Conservation (phyloP, 164 flowering plant genomes). For the Kalanchoe fedtschenkoi region DNA sequence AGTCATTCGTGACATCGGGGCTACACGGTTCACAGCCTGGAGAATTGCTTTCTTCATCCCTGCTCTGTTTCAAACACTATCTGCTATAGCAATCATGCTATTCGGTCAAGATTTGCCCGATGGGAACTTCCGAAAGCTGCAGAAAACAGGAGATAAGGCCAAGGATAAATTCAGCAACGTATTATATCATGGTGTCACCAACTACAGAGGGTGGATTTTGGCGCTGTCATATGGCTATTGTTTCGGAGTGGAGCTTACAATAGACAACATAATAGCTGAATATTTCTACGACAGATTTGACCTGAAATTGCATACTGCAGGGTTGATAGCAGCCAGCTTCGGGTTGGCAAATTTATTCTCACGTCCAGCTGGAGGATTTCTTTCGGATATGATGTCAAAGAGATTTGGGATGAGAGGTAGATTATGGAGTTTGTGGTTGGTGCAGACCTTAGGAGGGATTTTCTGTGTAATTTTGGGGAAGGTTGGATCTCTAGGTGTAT, state of each 20-base stretch:
- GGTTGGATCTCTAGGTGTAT: constrained; percentile 38
- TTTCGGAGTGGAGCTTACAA: constrained; percentile 75
- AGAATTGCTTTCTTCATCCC: constrained; percentile 75
- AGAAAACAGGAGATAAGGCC: constrained; percentile 49
- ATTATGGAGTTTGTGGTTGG: constrained; percentile 65
- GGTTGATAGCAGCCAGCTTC: constrained; percentile 69
- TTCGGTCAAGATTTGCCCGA: constrained; percentile 82
- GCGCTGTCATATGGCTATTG: constrained; percentile 75
- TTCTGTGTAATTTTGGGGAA: constrained; percentile 58
- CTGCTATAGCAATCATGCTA: constrained; percentile 44
- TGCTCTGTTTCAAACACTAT: constrained; percentile 45
- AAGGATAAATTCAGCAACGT: constrained; percentile 50
- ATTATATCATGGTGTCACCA: constrained; percentile 41
- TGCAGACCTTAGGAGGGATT: constrained; percentile 63
- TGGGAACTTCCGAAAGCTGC: constrained; percentile 42
- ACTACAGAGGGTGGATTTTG: constrained; percentile 81
- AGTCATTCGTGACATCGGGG: constrained; percentile 34
- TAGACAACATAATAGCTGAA: constrained; percentile 83
- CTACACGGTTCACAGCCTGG: constrained; percentile 63
- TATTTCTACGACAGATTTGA: constrained; percentile 72
- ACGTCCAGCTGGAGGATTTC: constrained; percentile 59
- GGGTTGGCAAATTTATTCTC: constrained; percentile 69
- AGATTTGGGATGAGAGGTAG: constrained; percentile 85
- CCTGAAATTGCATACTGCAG: constrained; percentile 74
- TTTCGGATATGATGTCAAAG: constrained; percentile 57